Conservation (phyloP, 2,329 filamentous ascomycete genomes). For the Botrytis porri region DNA sequence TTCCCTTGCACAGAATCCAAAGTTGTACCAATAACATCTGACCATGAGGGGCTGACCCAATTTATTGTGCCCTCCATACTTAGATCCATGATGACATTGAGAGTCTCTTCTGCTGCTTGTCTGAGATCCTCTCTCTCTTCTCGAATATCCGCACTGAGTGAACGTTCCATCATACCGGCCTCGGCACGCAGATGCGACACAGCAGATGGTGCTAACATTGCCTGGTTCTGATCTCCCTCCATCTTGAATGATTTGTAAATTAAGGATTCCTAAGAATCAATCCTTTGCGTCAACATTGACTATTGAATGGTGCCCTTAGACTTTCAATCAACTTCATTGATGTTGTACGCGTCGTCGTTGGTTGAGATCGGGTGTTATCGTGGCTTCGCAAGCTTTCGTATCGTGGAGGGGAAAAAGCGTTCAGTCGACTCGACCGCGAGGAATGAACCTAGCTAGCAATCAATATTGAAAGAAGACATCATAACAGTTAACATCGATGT, state of each 20-base stretch:
- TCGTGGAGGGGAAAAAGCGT: neutral
- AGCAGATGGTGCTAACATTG: slow-evolving; percentile 37
- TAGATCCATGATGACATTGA: slow-evolving; percentile 94
- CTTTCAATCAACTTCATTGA: neutral
- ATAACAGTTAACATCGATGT: slow-evolving; percentile 18
- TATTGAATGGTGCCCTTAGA: slow-evolving; percentile 7
- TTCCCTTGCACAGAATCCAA: slow-evolving; percentile 71
- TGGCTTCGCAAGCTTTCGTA: slow-evolving; percentile 18
- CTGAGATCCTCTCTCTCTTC: slow-evolving; percentile 92
- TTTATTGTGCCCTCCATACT: slow-evolving; percentile 85
- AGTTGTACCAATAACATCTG: slow-evolving; percentile 81
- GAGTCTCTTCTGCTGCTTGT: slow-evolving; percentile 91
- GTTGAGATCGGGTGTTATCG: neutral
- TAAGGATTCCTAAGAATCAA: slow-evolving; percentile 21
- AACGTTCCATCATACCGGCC: slow-evolving; percentile 52
- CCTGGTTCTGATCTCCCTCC: slow-evolving; percentile 29
- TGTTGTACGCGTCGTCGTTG: slow-evolving; percentile 13
- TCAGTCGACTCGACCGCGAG: slow-evolving; percentile 15
- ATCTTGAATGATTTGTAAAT: slow-evolving; percentile 2
- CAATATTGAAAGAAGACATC: slow-evolving; percentile 16
- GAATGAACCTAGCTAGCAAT: slow-evolving; percentile 16
- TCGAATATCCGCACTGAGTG: slow-evolving; percentile 84
- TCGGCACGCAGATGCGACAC: slow-evolving; percentile 36
- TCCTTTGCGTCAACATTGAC: slow-evolving; percentile 18
- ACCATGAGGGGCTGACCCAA: slow-evolving; percentile 97